phyloP scores from a whole-genome alignment of 2,329 filamentous ascomycete genomes.

The Venturia pyrina region DNA sequence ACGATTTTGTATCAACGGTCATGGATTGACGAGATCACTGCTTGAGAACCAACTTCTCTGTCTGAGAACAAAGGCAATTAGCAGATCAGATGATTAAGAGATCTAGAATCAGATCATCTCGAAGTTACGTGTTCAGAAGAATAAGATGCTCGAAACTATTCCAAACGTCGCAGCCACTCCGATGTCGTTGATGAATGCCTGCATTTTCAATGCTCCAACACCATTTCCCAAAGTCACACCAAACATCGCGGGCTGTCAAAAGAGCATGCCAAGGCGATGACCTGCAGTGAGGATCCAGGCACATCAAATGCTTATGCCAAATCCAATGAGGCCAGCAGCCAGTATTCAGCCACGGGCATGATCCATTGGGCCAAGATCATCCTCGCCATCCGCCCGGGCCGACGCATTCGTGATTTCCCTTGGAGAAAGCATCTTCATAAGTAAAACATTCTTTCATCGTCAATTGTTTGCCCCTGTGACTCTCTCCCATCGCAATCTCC shows the following conservation, averaged over 20 bases:
- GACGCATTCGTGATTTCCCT: neutral
- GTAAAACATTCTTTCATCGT: neutral
- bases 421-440: neutral
- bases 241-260: neutral
- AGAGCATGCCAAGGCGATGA: neutral
- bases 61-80: too few species aligned
- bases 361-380: neutral
- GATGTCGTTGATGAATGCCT: neutral
- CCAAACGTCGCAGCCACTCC: neutral
- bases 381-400: neutral
- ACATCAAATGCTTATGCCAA: neutral
- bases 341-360: neutral
- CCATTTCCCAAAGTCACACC: neutral
- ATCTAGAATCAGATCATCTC: too few species aligned
- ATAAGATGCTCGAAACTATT: too few species aligned
- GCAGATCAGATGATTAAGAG: too few species aligned
- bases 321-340: neutral
- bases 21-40: neutral
- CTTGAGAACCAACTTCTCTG: too few species aligned
- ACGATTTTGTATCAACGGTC: neutral
- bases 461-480: too few species aligned
- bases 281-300: neutral
- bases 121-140: too few species aligned
- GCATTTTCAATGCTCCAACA: neutral
- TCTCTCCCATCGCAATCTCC: too few species aligned